These are phyloP conservation scores for Phialocephala subalpina DNA, from an alignment of 2,329 filamentous ascomycete species.

Conservation along the genomic window DNA sequence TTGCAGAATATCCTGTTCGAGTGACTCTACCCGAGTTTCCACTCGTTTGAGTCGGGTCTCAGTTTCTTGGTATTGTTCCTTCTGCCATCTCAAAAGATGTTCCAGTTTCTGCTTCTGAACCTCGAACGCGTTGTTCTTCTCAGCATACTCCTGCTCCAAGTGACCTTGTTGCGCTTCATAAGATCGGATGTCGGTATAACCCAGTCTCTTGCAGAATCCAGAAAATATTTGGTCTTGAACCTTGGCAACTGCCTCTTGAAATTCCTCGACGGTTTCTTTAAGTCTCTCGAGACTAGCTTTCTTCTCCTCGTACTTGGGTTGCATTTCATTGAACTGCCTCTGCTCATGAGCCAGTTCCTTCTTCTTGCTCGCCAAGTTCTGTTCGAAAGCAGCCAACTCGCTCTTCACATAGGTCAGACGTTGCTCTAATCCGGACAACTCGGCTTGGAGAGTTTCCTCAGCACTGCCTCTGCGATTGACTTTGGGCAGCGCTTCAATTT, in stretches of 20 bases:
- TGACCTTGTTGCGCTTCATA: conserved; percentile 95
- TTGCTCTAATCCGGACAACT: conserved; percentile 81
- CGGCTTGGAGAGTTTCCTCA: conserved; percentile 82
- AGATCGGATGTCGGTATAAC: conserved; percentile 87
- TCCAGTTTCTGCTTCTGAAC: conserved; percentile 82
- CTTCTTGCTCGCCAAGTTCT: conserved; percentile 85
- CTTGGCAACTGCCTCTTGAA: conserved; percentile 72
- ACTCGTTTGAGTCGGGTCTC: conserved; percentile 74
- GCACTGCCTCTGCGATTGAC: conserved; percentile 77
- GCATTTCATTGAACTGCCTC: conserved; percentile 76
- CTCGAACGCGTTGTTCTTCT: conserved; percentile 87
- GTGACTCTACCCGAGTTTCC: conserved; percentile 70
- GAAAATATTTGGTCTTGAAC: conserved; percentile 91
- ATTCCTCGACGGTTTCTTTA: conserved; percentile 60
- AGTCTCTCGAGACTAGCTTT: conserved; percentile 71
- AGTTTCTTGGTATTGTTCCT: conserved; percentile 61
- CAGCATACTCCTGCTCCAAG: conserved; percentile 86
- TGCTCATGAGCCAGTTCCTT: conserved; percentile 80
- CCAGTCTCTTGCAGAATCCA: conserved; percentile 84
- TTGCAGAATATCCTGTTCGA: conserved; percentile 73
- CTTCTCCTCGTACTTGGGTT: conserved; percentile 81
- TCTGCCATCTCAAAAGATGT: conserved; percentile 65
- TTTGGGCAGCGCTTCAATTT: conserved; percentile 82
- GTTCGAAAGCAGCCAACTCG: conserved; percentile 80
- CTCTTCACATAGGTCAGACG: conserved; percentile 75